Evolutionary conservation across 768 basidiomycete genomes (phyloP).

Genomic region (Tylopilus cervinicoccineus): DNA sequence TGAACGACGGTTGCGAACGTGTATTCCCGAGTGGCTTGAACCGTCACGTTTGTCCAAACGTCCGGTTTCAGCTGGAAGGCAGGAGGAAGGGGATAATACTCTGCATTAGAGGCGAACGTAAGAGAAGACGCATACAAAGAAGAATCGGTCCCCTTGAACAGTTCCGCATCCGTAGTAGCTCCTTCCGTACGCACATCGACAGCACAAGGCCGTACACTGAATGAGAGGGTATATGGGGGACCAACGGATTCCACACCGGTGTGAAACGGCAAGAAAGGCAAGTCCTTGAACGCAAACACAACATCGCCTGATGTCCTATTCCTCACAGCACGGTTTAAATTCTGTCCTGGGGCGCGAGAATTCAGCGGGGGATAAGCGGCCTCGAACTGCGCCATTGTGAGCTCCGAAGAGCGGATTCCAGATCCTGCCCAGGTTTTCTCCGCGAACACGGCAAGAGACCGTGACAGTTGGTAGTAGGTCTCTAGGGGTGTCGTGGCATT

Average conservation of each 20-base stretch:
- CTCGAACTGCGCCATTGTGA: constrained; percentile 36
- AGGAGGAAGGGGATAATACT: constrained; percentile 34
- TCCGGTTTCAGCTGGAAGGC: constrained; percentile 25
- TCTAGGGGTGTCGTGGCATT: constrained; percentile 43
- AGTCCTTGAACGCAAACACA: constrained; percentile 26
- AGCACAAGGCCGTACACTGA: constrained; percentile 34
- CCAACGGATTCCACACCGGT: constrained; percentile 38
- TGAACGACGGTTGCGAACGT: constrained; percentile 31
- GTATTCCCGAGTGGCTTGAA: constrained; percentile 34
- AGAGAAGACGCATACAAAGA: constrained; percentile 35
- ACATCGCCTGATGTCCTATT: constrained; percentile 21
- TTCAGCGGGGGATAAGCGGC: constrained; percentile 35
- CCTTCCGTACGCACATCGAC: constrained; percentile 12
- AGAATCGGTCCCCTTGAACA: constrained; percentile 37
- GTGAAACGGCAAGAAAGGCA: constrained; percentile 18
- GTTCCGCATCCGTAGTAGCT: constrained; percentile 12
- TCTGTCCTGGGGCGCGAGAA: constrained; percentile 39
- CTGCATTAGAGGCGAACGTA: constrained; percentile 36
- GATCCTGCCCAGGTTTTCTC: constrained; percentile 45
- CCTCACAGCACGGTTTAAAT: constrained; percentile 38
- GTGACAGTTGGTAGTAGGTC: constrained; percentile 40
- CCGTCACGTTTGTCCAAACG: constrained; percentile 33
- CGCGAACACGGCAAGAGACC: constrained; percentile 37
- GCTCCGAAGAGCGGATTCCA: constrained; percentile 30
- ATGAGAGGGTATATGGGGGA: constrained; percentile 41